Percentiles rank a stretch among this genome's conserved stretches.
phyloP scores from a whole-genome alignment of 2,329 filamentous ascomycete species.

The Clonostachys solani region DNA sequence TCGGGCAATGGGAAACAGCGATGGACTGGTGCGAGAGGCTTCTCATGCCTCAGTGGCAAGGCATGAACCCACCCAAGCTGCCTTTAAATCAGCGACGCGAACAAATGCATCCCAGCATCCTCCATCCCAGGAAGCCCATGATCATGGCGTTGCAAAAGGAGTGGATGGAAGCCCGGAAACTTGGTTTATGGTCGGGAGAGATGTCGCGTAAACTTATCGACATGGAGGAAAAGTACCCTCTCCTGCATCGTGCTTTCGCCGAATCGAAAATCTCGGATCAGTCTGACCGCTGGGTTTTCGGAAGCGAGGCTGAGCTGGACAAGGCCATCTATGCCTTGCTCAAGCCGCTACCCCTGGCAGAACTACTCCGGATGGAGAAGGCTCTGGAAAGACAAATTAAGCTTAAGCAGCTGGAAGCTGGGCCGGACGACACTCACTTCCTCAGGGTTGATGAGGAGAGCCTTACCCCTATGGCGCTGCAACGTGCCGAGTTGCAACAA shows the following conservation, averaged over 20 bases:
- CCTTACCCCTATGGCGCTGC: too few relatives aligned
- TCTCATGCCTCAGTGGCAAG: slow-evolving; percentile 75
- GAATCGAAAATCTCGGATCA: slow-evolving; percentile 21
- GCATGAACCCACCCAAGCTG: slow-evolving; percentile 22
- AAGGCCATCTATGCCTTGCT: slow-evolving; percentile 21
- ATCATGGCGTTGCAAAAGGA: slow-evolving; percentile 43
- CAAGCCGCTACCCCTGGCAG: slow-evolving; percentile 12
- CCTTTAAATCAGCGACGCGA: slow-evolving; percentile 15
- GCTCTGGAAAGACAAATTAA: neutral
- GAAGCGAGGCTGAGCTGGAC: slow-evolving; percentile 14
- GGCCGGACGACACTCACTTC: too few relatives aligned
- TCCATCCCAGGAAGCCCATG: slow-evolving; percentile 26
- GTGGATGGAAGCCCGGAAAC: slow-evolving; percentile 43
- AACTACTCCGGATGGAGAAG: slow-evolving; percentile 16
- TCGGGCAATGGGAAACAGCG: slow-evolving; percentile 58
- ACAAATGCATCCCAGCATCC: slow-evolving; percentile 20
- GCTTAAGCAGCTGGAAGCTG: too few relatives aligned
- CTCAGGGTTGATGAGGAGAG: too few relatives aligned
- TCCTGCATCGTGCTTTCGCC: slow-evolving; percentile 32
- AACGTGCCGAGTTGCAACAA: too few relatives aligned
- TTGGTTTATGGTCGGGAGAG: slow-evolving; percentile 42
- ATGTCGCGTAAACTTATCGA: slow-evolving; percentile 31
- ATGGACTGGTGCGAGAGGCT: slow-evolving; percentile 71
- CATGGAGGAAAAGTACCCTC: slow-evolving; percentile 33
- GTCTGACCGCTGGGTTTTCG: slow-evolving; percentile 14